phyloP scores from a whole-genome alignment of 495 filamentous ascomycete species.

The Astrocystis sublimbata region DNA sequence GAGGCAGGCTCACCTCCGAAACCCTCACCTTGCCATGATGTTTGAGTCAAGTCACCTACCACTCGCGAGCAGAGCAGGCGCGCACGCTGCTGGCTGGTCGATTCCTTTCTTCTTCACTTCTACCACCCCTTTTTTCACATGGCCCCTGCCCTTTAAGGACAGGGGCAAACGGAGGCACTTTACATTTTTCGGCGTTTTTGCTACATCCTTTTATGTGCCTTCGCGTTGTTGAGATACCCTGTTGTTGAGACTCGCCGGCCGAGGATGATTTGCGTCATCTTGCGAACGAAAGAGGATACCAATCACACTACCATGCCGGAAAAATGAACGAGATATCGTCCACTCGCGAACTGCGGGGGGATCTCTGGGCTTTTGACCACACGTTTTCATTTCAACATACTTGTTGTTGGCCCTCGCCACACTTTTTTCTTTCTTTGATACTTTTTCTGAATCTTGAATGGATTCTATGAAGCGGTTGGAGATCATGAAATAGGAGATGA shows the following conservation, averaged over 20 bases:
- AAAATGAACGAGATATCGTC: constrained; percentile 13
- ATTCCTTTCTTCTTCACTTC: constrained; percentile 28
- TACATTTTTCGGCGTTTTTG: constrained; percentile 27
- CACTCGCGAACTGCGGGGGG: constrained; percentile 6
- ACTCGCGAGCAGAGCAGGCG: constrained; percentile 14
- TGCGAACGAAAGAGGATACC: constrained; percentile 23
- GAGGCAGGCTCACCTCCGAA: constrained; percentile 25
- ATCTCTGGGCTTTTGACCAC: constrained; percentile 20
- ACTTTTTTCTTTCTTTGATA: constrained; percentile 2
- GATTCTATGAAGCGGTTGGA: constrained; percentile 13
- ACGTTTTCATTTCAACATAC: constrained; percentile 10
- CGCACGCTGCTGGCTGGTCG: constrained; percentile 33
- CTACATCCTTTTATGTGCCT: constrained; percentile 26
- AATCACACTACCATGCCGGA: constrained; percentile 7
- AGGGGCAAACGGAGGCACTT: constrained; percentile 29
- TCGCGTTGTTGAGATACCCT: constrained; percentile 37
- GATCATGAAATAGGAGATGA: constrained; percentile 6
- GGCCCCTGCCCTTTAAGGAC: constrained; percentile 27
- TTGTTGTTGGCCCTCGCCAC: constrained; percentile 20
- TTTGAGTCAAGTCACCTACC: constrained; percentile 10
- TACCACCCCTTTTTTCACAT: constrained; percentile 18
- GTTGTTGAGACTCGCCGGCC: constrained; percentile 36
- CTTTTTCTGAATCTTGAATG: constrained; percentile 19
- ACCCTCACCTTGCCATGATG: constrained; percentile 16
- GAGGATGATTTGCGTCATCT: constrained; percentile 30